A percentile compares a stretch with the other conserved stretches of the same genome.
phyloP scores from a whole-genome alignment of 164 flowering plant species.

The Cinnamomum micranthum region DNA sequence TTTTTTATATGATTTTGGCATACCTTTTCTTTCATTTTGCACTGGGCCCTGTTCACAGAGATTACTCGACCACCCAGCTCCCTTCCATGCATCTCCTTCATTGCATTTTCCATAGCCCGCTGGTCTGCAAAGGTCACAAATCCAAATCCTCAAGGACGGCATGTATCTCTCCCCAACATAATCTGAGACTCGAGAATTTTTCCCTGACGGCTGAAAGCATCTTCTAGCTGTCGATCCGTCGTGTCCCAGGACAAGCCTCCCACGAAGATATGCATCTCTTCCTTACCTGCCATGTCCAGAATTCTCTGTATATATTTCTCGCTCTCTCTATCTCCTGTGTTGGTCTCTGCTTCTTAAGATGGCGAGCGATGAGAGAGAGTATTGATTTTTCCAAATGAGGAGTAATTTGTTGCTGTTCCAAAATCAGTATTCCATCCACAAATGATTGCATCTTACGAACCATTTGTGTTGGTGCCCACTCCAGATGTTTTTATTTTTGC shows the following conservation, averaged over 20 bases:
- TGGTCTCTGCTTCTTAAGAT: too few relatives aligned
- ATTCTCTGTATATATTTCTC: background rate
- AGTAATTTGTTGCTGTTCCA: too few relatives aligned
- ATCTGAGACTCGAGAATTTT: slow-evolving; percentile 64
- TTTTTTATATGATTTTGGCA: too few relatives aligned
- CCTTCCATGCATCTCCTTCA: slow-evolving; percentile 85
- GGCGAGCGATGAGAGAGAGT: too few relatives aligned
- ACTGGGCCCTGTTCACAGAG: slow-evolving; percentile 91
- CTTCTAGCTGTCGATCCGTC: slow-evolving; percentile 50
- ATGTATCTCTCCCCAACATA: slow-evolving; percentile 88
- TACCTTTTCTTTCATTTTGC: too few relatives aligned
- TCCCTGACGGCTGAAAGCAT: slow-evolving; percentile 51
- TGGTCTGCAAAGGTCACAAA: slow-evolving; percentile 90
- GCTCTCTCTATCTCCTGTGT: too few relatives aligned
- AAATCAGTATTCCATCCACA: too few relatives aligned
- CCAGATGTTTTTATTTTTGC: too few relatives aligned
- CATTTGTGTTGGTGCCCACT: too few relatives aligned
- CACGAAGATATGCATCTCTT: slow-evolving; percentile 52
- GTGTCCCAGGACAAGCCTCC: slow-evolving; percentile 60
- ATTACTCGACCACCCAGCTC: slow-evolving; percentile 73
- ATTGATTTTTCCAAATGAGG: too few relatives aligned
- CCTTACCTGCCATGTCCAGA: slow-evolving; percentile 40
- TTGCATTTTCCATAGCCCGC: slow-evolving; percentile 86
- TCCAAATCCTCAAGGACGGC: slow-evolving; percentile 93
- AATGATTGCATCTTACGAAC: too few relatives aligned